Evolutionary conservation across 305 asterid genomes (phyloP), one percentile per base, ranked within the genome.

Genomic region (Plantago coronopus): DNA sequence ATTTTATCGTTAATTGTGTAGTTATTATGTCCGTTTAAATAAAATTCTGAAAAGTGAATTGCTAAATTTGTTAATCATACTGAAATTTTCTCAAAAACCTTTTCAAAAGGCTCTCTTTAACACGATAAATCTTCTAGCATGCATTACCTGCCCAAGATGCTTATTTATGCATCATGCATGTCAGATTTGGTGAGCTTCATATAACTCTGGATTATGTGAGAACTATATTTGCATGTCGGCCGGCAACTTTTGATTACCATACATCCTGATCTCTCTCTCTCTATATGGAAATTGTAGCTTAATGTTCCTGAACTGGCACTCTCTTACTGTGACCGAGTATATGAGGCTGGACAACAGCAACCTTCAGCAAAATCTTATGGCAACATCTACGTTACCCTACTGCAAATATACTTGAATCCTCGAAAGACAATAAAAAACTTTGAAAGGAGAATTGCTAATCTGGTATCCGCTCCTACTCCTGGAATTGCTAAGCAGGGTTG

Each of bases 381-480:
- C 73, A 87, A 71, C 76, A 84, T 94, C 68, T 94, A 89, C 81
- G 93, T 87, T 50, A 87, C 82, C 62, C 80, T 94, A 55, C 87
- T 94, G 78, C 95, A 94, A 84, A 85, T 94, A 72, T 94, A 94
- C 75, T 71, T 94, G 82, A 85, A 90, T 73, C 99, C 97, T 63
- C 74, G 57, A 46, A 94, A 78, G 86, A 79, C 95, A 21, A 85
- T 91, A 25, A 94, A 79, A 64, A 84, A 80, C 77, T 76, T 82
- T 11, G 88, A 86, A 71, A 90, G 76, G 77, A 87, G 87, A 69
- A 84, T 94, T 51, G 69, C 69, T 61, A 87, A 80, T 67, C 58
- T 87, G 63, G 74, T 76, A 47, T 76, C 89, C 54, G 25, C 81
- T 55, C 94, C 50, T 65, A 83, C 74, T 73, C 79, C 76, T 68